Conservation (phyloP, 768 basidiomycete species). For the Pleurotus citrinopileatus region DNA sequence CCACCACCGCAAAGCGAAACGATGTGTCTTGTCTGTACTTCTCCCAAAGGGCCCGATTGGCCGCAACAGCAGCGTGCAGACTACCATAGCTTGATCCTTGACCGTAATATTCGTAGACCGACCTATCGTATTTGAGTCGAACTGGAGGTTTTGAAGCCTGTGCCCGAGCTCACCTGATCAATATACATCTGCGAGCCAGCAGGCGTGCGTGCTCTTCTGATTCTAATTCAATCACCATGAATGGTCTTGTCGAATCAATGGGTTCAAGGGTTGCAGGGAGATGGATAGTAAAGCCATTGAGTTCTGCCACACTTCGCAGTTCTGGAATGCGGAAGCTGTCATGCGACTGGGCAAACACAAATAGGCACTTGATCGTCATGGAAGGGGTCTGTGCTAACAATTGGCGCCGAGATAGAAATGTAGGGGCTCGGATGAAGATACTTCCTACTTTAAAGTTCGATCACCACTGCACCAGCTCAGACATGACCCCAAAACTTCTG, state of each 20-base stretch:
- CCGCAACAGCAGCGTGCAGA: conserved; percentile 56
- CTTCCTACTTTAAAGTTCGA: too few relatives aligned
- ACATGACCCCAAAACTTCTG: not conserved
- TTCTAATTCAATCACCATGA: conserved; percentile 69
- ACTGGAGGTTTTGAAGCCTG: not conserved
- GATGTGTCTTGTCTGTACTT: conserved; percentile 62
- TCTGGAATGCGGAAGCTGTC: conserved; percentile 84
- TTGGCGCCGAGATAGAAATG: too few relatives aligned
- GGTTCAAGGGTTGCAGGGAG: conserved; percentile 44
- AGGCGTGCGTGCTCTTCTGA: conserved; percentile 69
- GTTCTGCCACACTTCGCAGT: conserved; percentile 71
- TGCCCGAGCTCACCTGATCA: conserved; percentile 62
- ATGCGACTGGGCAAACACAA: conserved; percentile 82
- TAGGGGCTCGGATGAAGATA: too few relatives aligned
- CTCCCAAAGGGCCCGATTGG: conserved; percentile 48
- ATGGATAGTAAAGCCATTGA: conserved; percentile 60
- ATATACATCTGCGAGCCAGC: conserved; percentile 75
- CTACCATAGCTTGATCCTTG: conserved; percentile 67
- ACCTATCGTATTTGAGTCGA: conserved; percentile 38
- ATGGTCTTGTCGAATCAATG: conserved; percentile 59
- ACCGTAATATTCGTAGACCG: conserved; percentile 76
- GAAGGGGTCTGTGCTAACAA: not conserved
- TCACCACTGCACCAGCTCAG: too few relatives aligned
- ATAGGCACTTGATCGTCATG: conserved; percentile 36
- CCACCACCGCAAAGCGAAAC: conserved; percentile 78